These are phyloP conservation scores for Metarhizium brunneum DNA, from an alignment of 2,329 filamentous ascomycete genomes.

Conservation along the genomic window DNA sequence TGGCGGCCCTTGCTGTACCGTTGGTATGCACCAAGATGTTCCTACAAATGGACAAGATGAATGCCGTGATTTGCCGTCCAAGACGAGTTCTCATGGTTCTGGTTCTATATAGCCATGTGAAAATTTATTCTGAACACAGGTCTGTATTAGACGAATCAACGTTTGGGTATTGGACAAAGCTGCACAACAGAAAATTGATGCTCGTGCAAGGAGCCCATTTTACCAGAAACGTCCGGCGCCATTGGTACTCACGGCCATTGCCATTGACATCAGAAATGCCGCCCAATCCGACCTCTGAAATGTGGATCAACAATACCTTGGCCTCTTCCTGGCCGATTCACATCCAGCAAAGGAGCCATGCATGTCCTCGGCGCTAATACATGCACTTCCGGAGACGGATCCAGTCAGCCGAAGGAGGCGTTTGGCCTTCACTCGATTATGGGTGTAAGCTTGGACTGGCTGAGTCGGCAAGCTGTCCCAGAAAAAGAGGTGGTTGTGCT, in stretches of 20 bases:
- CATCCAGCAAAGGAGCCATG: not conserved
- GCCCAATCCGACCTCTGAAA: slow-evolving; percentile 3
- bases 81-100: too few species aligned
- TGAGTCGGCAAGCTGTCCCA: not conserved
- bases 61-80: too few species aligned
- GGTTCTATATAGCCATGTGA: too few species aligned
- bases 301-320: slow-evolving; percentile 5
- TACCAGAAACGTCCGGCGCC: too few species aligned
- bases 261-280: slow-evolving; percentile 1
- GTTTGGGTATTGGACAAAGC: too few species aligned
- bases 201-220: too few species aligned
- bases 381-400: not conserved
- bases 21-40: too few species aligned
- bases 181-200: too few species aligned
- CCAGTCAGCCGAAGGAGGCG: not conserved
- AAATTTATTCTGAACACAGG: too few species aligned
- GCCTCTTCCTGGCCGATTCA: not conserved
- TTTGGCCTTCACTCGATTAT: not conserved
- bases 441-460: not conserved
- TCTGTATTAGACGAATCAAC: too few species aligned
- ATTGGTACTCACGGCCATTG: not conserved
- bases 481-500: not conserved
- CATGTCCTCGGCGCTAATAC: slow-evolving; percentile 4
- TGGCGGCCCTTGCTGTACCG: too few species aligned
- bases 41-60: too few species aligned